Evolutionary conservation across 2,329 filamentous ascomycete genomes (phyloP).

Genomic region (Cytospora paraplurivora): DNA sequence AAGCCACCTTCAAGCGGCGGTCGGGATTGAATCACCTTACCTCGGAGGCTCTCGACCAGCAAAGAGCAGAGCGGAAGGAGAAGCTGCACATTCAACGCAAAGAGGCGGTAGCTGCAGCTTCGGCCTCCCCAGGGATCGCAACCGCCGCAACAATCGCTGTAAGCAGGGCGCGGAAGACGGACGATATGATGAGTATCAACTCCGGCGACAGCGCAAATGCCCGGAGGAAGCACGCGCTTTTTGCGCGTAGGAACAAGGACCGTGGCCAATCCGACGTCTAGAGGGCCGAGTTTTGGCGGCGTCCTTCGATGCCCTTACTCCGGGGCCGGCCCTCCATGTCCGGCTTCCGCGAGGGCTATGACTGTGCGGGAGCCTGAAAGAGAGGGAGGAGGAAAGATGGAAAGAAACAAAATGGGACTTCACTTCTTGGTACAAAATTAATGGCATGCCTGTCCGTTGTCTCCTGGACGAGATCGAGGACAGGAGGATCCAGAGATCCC

Average conservation of each 20-base stretch:
- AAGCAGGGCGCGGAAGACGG: constrained; percentile 33
- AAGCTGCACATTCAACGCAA: constrained; percentile 51
- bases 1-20: constrained; percentile 77
- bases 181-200: constrained; percentile 39
- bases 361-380: background rate
- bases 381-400: constrained; percentile 19
- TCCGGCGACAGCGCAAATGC: constrained; percentile 33
- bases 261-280: constrained; percentile 22
- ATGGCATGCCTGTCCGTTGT: background rate
- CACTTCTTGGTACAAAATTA: background rate
- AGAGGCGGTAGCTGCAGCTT: constrained; percentile 30
- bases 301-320: constrained; percentile 17
- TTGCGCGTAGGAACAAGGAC: constrained; percentile 36
- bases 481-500: background rate
- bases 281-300: constrained; percentile 22
- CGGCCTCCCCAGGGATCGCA: constrained; percentile 25
- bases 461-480: background rate
- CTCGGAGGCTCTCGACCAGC: constrained; percentile 78
- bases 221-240: constrained; percentile 49
- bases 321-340: background rate
- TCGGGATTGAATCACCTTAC: constrained; percentile 81
- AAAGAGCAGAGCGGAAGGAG: constrained; percentile 68
- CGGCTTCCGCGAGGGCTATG: background rate
- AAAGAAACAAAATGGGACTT: background rate
- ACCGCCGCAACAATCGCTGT: constrained; percentile 22